Conservation (phyloP, 805 yeast species). For the Wickerhamiella lipophila region DNA sequence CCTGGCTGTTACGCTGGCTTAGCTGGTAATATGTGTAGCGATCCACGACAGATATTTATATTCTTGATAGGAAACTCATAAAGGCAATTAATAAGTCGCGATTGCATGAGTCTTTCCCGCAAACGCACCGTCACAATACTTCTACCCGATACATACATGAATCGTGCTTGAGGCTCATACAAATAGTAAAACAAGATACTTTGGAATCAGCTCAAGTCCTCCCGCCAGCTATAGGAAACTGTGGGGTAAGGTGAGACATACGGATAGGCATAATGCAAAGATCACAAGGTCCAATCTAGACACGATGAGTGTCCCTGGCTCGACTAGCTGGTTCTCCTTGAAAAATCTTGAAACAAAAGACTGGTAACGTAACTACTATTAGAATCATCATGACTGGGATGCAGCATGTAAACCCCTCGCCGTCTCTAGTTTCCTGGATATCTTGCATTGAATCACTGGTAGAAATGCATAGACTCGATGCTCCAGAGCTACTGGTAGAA, state of each 20-base stretch:
- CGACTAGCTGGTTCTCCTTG: neutral
- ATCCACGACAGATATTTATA: neutral
- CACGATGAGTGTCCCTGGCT: neutral
- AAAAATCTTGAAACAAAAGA: neutral
- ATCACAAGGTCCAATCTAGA: neutral
- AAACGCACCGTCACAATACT: constrained; percentile 1
- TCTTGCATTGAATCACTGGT: too few species aligned
- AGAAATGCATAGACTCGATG: too few species aligned
- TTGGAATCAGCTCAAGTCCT: neutral
- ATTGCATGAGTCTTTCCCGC: neutral
- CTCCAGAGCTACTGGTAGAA: too few species aligned
- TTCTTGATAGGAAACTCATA: neutral
- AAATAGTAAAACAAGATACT: neutral
- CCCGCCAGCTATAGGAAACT: neutral
- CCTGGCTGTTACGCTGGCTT: neutral
- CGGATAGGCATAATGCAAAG: neutral
- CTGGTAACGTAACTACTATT: neutral
- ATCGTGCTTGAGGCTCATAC: neutral
- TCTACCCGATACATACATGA: neutral
- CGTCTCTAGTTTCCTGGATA: too few species aligned
- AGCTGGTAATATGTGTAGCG: neutral
- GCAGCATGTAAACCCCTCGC: too few species aligned
- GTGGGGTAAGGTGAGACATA: neutral
- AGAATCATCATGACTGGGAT: neutral
- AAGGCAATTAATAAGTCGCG: neutral